phyloP scores from a whole-genome alignment of 108 stramenopile genomes.

The Stephanodiscus triporus region DNA sequence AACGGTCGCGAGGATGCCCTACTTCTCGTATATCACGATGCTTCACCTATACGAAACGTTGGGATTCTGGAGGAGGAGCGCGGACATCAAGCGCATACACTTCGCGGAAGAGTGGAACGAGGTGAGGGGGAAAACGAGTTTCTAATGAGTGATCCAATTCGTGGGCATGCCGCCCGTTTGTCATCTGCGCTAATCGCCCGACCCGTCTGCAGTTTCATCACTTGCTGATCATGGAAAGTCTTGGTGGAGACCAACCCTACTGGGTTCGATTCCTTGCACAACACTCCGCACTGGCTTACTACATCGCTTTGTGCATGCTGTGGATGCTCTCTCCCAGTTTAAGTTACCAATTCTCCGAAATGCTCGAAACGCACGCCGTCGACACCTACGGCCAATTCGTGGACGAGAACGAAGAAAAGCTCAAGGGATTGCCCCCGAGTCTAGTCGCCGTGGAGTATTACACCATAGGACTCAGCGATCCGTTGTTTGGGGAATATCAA shows the following conservation, averaged over 20 bases:
- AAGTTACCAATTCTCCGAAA: constrained; percentile 78
- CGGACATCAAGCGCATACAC: constrained; percentile 86
- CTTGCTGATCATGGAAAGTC: constrained; percentile 89
- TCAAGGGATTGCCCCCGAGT: constrained; percentile 66
- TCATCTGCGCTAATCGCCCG: too few relatives aligned
- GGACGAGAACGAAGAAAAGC: constrained; percentile 62
- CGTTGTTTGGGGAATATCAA: constrained; percentile 70
- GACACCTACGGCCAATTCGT: constrained; percentile 81
- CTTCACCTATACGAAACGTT: constrained; percentile 92
- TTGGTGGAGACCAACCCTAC: constrained; percentile 82
- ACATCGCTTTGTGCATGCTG: constrained; percentile 59
- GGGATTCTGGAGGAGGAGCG: constrained; percentile 77
- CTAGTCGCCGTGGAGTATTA: constrained; percentile 71
- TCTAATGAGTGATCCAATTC: too few relatives aligned
- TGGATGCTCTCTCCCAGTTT: constrained; percentile 60
- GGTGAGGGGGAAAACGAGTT: neutral
- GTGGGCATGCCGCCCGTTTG: too few relatives aligned
- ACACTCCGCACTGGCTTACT: constrained; percentile 87
- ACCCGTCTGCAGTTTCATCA: constrained; percentile 60
- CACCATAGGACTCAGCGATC: constrained; percentile 54
- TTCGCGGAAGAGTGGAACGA: constrained; percentile 90
- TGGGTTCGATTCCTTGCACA: constrained; percentile 83
- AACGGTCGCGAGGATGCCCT: constrained; percentile 91
- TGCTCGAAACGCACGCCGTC: constrained; percentile 82
- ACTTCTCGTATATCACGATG: constrained; percentile 90